phyloP scores from a whole-genome alignment of 148 eudicot species.

The Hydrangea macrophylla region DNA sequence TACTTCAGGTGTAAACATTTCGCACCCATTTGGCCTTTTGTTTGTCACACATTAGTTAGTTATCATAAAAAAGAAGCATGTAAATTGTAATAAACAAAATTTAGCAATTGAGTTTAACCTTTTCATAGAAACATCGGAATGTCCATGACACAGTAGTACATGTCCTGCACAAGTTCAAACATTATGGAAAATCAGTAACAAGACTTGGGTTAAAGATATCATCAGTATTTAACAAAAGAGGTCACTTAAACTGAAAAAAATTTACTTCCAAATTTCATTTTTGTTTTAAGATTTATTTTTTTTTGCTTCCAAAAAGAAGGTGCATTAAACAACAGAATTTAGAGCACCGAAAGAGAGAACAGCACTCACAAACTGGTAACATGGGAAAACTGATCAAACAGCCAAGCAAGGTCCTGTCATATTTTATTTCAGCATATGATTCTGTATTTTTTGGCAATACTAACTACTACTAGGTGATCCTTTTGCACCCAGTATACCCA shows the following conservation, averaged over 20 bases:
- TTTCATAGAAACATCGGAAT: constrained; percentile 60
- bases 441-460: not conserved
- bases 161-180: constrained; percentile 40
- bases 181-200: not conserved
- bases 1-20: too few species aligned
- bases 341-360: not conserved
- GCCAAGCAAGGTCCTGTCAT: not conserved
- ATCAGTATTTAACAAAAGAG: not conserved
- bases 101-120: constrained; percentile 29
- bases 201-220: not conserved
- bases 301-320: not conserved
- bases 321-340: not conserved
- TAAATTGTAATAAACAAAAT: too few species aligned
- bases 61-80: too few species aligned
- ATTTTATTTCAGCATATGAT: not conserved
- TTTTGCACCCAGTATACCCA: not conserved
- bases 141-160: constrained; percentile 65
- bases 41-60: too few species aligned
- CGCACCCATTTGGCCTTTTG: too few species aligned
- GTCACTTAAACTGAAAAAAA: not conserved
- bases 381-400: not conserved
- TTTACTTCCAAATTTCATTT: not conserved
- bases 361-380: not conserved
- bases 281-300: not conserved
- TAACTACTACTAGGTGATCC: not conserved